Evolutionary conservation across 2,329 filamentous ascomycete species (phyloP).

Genomic region (Clonostachys chloroleuca): DNA sequence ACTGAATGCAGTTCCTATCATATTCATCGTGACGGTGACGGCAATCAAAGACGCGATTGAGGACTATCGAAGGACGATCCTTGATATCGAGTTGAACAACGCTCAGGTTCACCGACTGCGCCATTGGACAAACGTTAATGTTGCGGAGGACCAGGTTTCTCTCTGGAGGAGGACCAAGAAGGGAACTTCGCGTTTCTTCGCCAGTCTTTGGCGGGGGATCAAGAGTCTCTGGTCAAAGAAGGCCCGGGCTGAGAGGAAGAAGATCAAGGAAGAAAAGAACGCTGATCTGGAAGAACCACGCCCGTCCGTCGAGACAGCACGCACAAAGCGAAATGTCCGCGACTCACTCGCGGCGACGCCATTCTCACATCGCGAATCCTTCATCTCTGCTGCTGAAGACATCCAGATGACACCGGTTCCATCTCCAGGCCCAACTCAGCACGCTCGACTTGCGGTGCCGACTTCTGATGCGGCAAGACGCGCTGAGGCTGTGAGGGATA

Average conservation of each 20-base stretch:
- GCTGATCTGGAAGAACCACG: conserved; percentile 47
- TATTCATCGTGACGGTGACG: conserved; percentile 85
- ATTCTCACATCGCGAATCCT: conserved; percentile 49
- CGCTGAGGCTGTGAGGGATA: conserved; percentile 31
- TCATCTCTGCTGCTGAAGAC: conserved; percentile 56
- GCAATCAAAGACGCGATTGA: conserved; percentile 93
- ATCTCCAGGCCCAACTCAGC: conserved; percentile 60
- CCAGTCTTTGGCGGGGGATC: conserved; percentile 44
- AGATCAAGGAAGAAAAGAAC: conserved; percentile 3
- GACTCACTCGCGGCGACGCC: conserved; percentile 36
- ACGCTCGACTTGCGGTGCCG: conserved; percentile 30
- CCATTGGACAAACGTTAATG: conserved; percentile 91
- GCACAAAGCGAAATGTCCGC: conserved; percentile 24
- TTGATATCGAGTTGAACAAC: conserved; percentile 94
- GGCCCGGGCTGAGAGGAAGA: conserved; percentile 41
- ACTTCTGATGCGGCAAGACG: conserved; percentile 24
- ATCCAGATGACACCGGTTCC: conserved; percentile 96
- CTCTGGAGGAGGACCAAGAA: conserved; percentile 90
- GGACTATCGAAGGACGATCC: conserved; percentile 85
- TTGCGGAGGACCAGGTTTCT: conserved; percentile 79
- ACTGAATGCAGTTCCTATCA: conserved; percentile 84
- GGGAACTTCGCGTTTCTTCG: conserved; percentile 62
- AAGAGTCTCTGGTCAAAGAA: conserved; percentile 46
- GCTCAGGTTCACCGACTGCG: conserved; percentile 86
- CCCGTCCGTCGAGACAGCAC: conserved; percentile 45